Base-by-base conservation (phyloP, 225 moss, liverwort and hornwort genomes). In the Ulota crispa region DNA sequence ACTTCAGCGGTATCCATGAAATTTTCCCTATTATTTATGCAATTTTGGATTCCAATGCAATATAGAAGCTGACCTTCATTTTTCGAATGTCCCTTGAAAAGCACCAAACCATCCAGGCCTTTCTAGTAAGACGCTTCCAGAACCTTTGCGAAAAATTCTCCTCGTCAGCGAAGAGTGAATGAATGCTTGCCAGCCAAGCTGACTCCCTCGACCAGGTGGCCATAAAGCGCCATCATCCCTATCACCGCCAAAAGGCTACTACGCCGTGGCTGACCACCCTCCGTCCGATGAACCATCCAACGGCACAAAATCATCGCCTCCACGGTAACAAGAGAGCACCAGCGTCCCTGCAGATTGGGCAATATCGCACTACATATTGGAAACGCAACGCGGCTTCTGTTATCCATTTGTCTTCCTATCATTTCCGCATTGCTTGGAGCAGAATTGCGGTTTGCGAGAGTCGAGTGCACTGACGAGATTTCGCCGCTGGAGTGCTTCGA, bases 201-300 rank as follows among this genome's bases (percentile, higher is more conserved):
- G 28, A 23, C 24, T 39, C 14, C 26, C 14, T 12, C 2, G 12
- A 19, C 75, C 80, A 79, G 59, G 21, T 83, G 86, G 81, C 87
- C 50, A 0, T 56, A 68, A 69, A 83, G 80, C 45, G 27, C 56
- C 5, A 4, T 0, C 24, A 20, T 9, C 57, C 12, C 81, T 21
- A n/a, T 14, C 0, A 6, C 76, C 59, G 76, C 71, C 59, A n/a
- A 31, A 63, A 50, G 0, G 0, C 1, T 6, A 7, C 1, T 12
- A 9, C 16, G 0, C 2, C 83, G 88, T 85, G 85, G 76, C 55
- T 23, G 39, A 3, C 54, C 1, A 1, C 1, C 0, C 0, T 0
- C 67, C 80, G 57, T 63, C 23, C 80, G 88, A 88, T 88, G 60
- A 7, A 0, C 12, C 9, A 83, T 88, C 82, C 32, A 30, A 83